These are phyloP conservation scores for Sextonia rubra DNA, from an alignment of 164 flowering plant genomes.

Conservation along the genomic window DNA sequence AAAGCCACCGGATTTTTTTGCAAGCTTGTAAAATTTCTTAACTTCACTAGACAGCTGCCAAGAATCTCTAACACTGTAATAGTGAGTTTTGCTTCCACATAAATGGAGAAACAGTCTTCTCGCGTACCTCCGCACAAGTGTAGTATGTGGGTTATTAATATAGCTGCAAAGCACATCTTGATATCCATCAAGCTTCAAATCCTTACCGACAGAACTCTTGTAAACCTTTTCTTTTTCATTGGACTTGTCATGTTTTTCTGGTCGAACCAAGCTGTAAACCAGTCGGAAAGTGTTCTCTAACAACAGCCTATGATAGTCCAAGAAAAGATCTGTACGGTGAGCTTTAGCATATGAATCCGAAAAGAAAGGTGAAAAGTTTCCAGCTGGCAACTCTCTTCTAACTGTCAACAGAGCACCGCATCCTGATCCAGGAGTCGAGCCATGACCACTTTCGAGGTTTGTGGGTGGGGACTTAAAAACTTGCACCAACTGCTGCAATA, in stretches of 20 bases:
- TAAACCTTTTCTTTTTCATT: conserved; percentile 80
- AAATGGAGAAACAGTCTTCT: conserved; percentile 94
- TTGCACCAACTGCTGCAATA: conserved; percentile 78
- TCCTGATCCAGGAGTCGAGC: conserved; percentile 57
- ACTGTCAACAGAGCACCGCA: conserved; percentile 87
- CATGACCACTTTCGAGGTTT: conserved; percentile 47
- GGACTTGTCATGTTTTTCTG: conserved; percentile 90
- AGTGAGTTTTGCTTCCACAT: conserved; percentile 95
- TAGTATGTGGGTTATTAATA: conserved; percentile 81
- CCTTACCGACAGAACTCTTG: conserved; percentile 57
- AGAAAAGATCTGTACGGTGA: conserved; percentile 79
- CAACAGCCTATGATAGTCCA: conserved; percentile 82
- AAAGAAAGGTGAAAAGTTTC: conserved; percentile 96
- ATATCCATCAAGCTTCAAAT: conserved; percentile 93
- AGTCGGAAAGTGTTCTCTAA: conserved; percentile 88
- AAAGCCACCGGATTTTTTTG: conserved; percentile 81
- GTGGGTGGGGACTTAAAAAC: conserved; percentile 74
- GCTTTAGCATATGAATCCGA: conserved; percentile 97
- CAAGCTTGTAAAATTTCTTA: conserved; percentile 75
- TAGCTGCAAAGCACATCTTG: conserved; percentile 98
- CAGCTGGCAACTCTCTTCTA: conserved; percentile 91
- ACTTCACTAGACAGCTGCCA: conserved; percentile 97
- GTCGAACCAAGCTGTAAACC: conserved; percentile 84
- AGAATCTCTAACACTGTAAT: conserved; percentile 88
- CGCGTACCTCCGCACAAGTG: conserved; percentile 89